phyloP scores from a whole-genome alignment of 495 filamentous ascomycete species.

The Penicillium canescens region DNA sequence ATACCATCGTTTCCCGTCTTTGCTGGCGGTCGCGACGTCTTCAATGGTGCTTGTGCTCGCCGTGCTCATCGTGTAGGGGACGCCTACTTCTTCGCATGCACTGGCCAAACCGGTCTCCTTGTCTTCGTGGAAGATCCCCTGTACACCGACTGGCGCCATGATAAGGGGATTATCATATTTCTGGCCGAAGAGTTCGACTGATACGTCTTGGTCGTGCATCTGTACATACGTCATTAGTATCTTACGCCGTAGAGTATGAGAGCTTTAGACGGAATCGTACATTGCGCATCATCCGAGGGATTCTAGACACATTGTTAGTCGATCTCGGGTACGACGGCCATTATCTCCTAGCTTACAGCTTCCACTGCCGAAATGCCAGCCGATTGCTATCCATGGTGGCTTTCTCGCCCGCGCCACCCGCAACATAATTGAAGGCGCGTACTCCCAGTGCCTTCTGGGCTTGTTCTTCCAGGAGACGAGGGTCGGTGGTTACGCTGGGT shows the following conservation, averaged over 20 bases:
- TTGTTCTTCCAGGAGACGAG: slow-evolving; percentile 58
- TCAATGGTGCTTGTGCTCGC: slow-evolving; percentile 57
- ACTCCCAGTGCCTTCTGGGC: slow-evolving; percentile 48
- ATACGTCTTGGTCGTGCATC: slow-evolving; percentile 50
- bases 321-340: neutral
- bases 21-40: slow-evolving; percentile 49
- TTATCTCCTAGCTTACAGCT: slow-evolving; percentile 37
- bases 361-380: slow-evolving; percentile 65
- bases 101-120: slow-evolving; percentile 55
- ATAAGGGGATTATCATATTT: slow-evolving; percentile 51
- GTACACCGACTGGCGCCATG: slow-evolving; percentile 61
- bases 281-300: slow-evolving; percentile 43
- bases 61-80: slow-evolving; percentile 58
- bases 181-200: slow-evolving; percentile 57
- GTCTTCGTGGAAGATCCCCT: slow-evolving; percentile 56
- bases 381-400: slow-evolving; percentile 67
- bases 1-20: slow-evolving; percentile 53
- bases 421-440: slow-evolving; percentile 59
- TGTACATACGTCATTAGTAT: slow-evolving; percentile 11
- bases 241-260: neutral
- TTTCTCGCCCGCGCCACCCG: slow-evolving; percentile 64
- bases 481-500: slow-evolving; percentile 60
- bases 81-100: slow-evolving; percentile 51
- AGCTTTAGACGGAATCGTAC: slow-evolving; percentile 12
- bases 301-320: slow-evolving; percentile 16